A percentile compares a stretch with the other conserved stretches of the same genome.
These are phyloP conservation scores for Chlorokybus atmophyticus DNA, from an alignment of 139 green algal species.

Conservation along the genomic window DNA sequence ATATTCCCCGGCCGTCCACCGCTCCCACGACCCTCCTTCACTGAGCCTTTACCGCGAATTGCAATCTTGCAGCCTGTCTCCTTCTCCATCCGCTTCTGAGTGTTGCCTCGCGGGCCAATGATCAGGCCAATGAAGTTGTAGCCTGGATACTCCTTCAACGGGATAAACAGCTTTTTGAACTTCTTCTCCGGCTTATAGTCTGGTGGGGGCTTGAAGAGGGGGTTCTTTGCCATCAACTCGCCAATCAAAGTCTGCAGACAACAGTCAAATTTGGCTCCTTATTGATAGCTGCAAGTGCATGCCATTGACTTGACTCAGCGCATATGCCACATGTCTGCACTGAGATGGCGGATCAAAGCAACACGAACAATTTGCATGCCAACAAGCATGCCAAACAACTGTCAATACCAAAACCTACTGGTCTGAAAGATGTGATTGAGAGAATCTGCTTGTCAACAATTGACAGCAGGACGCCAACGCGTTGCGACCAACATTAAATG, in stretches of 20 bases:
- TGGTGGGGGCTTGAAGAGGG: conserved; percentile 62
- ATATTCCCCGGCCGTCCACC: too few species aligned
- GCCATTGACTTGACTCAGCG: not conserved
- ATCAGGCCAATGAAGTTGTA: conserved; percentile 99
- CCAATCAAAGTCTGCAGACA: conserved; percentile 56
- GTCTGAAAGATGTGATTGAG: too few species aligned
- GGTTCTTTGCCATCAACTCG: conserved; percentile 76
- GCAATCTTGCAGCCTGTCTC: conserved; percentile 96
- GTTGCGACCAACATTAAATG: too few species aligned
- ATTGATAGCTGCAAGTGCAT: not conserved
- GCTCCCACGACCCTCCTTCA: conserved; percentile 75
- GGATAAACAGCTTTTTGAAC: conserved; percentile 78
- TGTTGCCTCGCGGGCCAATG: conserved; percentile 96
- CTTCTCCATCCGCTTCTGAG: conserved; percentile 93
- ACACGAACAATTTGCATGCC: too few species aligned
- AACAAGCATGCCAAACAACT: too few species aligned
- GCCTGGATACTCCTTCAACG: conserved; percentile 71
- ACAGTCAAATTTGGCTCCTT: not conserved
- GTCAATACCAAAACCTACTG: too few species aligned
- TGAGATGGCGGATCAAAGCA: too few species aligned
- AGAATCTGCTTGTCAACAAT: too few species aligned
- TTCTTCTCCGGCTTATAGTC: conserved; percentile 77
- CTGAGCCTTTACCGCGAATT: conserved; percentile 66
- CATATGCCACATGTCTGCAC: too few species aligned
- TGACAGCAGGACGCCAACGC: too few species aligned